Evolutionary conservation across 768 basidiomycete genomes (phyloP), one percentile per base, ranked within the genome.

Genomic region (Filobasidium floriforme): DNA sequence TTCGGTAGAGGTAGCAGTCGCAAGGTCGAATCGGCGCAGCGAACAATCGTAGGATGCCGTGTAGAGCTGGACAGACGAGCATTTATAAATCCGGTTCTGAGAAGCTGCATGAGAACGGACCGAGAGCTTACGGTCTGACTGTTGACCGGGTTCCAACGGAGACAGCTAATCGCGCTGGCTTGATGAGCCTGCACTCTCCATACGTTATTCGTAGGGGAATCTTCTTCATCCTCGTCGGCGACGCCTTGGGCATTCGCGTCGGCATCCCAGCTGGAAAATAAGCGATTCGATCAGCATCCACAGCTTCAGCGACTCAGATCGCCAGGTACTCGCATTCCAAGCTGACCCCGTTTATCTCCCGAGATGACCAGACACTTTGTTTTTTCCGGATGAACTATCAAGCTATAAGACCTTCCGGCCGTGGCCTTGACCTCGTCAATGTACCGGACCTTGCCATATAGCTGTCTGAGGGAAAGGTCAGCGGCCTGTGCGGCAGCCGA

Each of bases 31-130:
- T 1, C 66, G 65, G 4, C 81, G 79, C 10, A 82, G 62, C 1
- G 81, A 78, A 49, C 75, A 76, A 69, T 82, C 81, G 73, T 82
- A 81, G 0, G 77, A 77, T 0, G 76, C 71, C 0, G 80, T 73
- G 69, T 74, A 80, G 18, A 81, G 70, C 76, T 80, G 32, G 12
- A 24, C 24, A 57, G 19, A 63, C 32, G n/a, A 24, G 32, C 32
- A 37, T 37, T 37, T 37, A 9, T 37, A 9, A 37, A 37, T 37
- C 32, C 4, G 9, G 4, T 37, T 37, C 9, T 3, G 3, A 9
- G 32, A 37, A 37, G 28, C 12, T 1, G 28, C 52, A 63, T n/a
- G 12, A 41, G 41, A 9, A 60, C 1, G 19, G 26, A 15, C 15
- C 6, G 26, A 12, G 22, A n/a, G 70, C 79, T 69, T 57, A 80